A percentile compares a stretch with the other conserved stretches of the same genome.
These are phyloP conservation scores for Tetragonia tetragonoides DNA, from an alignment of 148 eudicot genomes.

Conservation along the genomic window DNA sequence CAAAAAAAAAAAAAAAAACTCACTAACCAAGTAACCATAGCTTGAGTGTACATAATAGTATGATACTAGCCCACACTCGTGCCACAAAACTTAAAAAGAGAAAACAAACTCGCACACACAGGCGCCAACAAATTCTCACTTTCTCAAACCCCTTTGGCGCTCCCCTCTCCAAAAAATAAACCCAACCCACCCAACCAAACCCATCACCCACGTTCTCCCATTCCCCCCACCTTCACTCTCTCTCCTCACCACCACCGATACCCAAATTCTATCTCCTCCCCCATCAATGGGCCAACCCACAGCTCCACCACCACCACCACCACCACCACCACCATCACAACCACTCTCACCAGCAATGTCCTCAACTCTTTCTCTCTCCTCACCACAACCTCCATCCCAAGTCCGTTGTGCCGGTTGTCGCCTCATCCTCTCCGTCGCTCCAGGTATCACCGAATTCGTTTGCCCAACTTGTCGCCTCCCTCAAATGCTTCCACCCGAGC, in stretches of 20 bases:
- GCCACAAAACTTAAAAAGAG: too few relatives aligned
- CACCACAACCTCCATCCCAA: constrained; percentile 41
- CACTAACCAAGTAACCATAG: too few relatives aligned
- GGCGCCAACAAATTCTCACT: neutral
- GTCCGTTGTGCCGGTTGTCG: constrained; percentile 97
- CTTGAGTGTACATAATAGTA: too few relatives aligned
- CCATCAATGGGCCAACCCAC: neutral
- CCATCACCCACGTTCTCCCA: neutral
- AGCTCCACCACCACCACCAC: constrained; percentile 20
- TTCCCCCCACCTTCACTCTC: neutral
- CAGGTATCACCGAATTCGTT: constrained; percentile 69
- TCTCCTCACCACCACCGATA: constrained; percentile 2
- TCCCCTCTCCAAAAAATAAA: constrained; percentile 10
- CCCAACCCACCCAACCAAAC: neutral
- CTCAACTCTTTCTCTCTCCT: constrained; percentile 15
- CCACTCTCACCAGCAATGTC: constrained; percentile 18
- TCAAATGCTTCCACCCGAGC: constrained; percentile 74
- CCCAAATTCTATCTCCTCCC: constrained; percentile 14
- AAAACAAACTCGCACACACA: too few relatives aligned
- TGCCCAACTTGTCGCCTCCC: constrained; percentile 83
- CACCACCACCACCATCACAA: constrained; percentile 23
- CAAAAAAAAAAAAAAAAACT: too few relatives aligned
- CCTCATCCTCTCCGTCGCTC: constrained; percentile 56
- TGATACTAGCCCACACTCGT: too few relatives aligned
- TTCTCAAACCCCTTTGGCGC: constrained; percentile 7